Conservation (phyloP, 2,329 filamentous ascomycete species). For the Huntiella omanensis region DNA sequence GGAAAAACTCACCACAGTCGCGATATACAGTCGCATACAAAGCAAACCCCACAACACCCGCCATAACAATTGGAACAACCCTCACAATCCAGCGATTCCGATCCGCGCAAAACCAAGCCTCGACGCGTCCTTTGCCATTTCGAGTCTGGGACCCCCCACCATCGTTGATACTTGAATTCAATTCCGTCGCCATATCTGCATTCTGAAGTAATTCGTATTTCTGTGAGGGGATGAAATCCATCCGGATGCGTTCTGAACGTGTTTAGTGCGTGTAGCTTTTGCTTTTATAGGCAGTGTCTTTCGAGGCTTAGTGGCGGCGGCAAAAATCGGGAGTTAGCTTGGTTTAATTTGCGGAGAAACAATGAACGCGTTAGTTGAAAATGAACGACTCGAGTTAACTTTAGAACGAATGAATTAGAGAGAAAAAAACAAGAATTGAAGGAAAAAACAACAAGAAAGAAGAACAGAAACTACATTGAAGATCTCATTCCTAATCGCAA, state of each 20-base stretch:
- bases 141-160: neutral
- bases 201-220: slow-evolving; percentile 10
- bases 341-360: too few relatives aligned
- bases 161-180: neutral
- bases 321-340: too few relatives aligned
- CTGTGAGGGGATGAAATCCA: slow-evolving; percentile 5
- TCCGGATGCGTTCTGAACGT: neutral
- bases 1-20: slow-evolving; percentile 4
- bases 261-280: too few relatives aligned
- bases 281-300: too few relatives aligned
- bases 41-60: slow-evolving; percentile 46
- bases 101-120: neutral
- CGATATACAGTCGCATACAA: slow-evolving; percentile 32
- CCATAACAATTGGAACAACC: slow-evolving; percentile 50
- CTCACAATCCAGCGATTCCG: slow-evolving; percentile 34
- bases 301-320: too few relatives aligned
- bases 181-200: slow-evolving; percentile 5
- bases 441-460: neutral
- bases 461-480: neutral
- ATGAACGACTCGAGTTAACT: too few relatives aligned
- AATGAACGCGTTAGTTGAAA: too few relatives aligned
- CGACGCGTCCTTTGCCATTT: slow-evolving; percentile 18
- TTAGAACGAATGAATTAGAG: too few relatives aligned
- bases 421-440: too few relatives aligned
- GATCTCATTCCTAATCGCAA: too few relatives aligned